Evolutionary conservation across 2,329 filamentous ascomycete species (phyloP).

Genomic region (Pleoardoris graminearum): DNA sequence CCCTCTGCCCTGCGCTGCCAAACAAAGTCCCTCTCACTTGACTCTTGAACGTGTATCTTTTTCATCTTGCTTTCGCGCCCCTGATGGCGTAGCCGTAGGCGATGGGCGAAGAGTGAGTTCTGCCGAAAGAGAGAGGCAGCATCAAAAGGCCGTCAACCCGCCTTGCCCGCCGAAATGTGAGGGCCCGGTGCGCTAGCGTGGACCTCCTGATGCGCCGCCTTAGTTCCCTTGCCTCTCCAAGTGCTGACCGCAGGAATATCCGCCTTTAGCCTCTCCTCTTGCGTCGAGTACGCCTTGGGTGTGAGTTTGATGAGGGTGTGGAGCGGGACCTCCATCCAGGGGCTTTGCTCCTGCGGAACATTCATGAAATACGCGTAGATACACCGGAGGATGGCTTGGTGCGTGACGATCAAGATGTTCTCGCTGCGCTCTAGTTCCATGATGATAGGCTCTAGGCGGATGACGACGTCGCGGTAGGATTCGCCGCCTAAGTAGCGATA

Average conservation of each 20-base stretch:
- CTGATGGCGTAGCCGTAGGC: slow-evolving; percentile 2
- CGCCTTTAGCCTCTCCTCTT: slow-evolving; percentile 84
- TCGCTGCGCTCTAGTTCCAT: slow-evolving; percentile 97
- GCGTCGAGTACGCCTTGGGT: slow-evolving; percentile 88
- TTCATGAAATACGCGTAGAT: slow-evolving; percentile 99
- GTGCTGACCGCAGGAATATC: slow-evolving; percentile 96
- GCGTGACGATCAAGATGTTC: slow-evolving; percentile 96
- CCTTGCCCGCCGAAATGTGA: not conserved
- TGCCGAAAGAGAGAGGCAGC: not conserved
- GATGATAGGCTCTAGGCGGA: slow-evolving; percentile 96
- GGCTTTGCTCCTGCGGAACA: slow-evolving; percentile 85
- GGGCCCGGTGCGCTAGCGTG: slow-evolving; percentile 22
- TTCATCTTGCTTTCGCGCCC: not conserved
- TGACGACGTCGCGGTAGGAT: slow-evolving; percentile 94
- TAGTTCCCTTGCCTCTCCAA: slow-evolving; percentile 91
- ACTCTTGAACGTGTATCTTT: not conserved
- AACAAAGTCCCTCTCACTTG: not conserved
- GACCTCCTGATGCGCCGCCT: slow-evolving; percentile 75
- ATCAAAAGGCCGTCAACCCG: not conserved
- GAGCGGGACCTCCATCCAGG: slow-evolving; percentile 98
- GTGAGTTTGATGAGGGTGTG: slow-evolving; percentile 97
- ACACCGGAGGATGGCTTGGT: slow-evolving; percentile 94
- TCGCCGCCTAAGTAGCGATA: slow-evolving; percentile 97
- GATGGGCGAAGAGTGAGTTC: slow-evolving; percentile 6
- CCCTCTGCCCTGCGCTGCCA: not conserved